These are phyloP conservation scores for Pilaira anomala DNA, from an alignment of 192 early-diverging fungal genomes.

Conservation along the genomic window DNA sequence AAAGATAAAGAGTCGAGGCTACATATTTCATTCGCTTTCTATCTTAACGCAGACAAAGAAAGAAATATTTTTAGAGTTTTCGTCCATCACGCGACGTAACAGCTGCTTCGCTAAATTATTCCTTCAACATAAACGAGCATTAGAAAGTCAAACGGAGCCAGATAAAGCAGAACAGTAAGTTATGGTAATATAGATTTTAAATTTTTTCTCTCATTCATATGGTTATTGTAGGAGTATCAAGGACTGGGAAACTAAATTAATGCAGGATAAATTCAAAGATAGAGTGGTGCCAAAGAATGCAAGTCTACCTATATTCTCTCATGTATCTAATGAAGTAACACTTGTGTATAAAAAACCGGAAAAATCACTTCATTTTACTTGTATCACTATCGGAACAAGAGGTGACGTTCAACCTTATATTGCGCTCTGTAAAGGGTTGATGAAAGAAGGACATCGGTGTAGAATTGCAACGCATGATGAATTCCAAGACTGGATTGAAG, in stretches of 20 bases:
- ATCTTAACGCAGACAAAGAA: slow-evolving; percentile 45
- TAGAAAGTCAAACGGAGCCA: background rate
- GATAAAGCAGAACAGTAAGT: slow-evolving; percentile 19
- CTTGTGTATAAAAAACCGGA: background rate
- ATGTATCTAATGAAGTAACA: background rate
- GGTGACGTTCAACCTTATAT: slow-evolving; percentile 75
- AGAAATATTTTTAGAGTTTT: slow-evolving; percentile 63
- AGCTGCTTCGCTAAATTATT: slow-evolving; percentile 40
- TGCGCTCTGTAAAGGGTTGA: slow-evolving; percentile 63
- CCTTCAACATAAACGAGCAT: slow-evolving; percentile 14
- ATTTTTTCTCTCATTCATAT: too few species aligned
- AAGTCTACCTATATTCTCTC: background rate
- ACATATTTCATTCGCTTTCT: slow-evolving; percentile 45
- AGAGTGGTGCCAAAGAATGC: background rate
- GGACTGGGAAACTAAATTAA: slow-evolving; percentile 10
- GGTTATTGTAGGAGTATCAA: slow-evolving; percentile 16
- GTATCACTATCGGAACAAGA: slow-evolving; percentile 65
- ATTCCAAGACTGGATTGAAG: slow-evolving; percentile 61
- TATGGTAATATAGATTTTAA: too few species aligned
- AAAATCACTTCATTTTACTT: slow-evolving; percentile 57
- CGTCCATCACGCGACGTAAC: slow-evolving; percentile 40
- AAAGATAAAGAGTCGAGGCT: slow-evolving; percentile 39
- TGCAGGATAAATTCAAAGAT: slow-evolving; percentile 8
- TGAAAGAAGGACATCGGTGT: slow-evolving; percentile 57
- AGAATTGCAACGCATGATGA: slow-evolving; percentile 65